These are phyloP conservation scores for Diddensiella caesifluorescens DNA, from an alignment of 805 yeast genomes.

Conservation along the genomic window DNA sequence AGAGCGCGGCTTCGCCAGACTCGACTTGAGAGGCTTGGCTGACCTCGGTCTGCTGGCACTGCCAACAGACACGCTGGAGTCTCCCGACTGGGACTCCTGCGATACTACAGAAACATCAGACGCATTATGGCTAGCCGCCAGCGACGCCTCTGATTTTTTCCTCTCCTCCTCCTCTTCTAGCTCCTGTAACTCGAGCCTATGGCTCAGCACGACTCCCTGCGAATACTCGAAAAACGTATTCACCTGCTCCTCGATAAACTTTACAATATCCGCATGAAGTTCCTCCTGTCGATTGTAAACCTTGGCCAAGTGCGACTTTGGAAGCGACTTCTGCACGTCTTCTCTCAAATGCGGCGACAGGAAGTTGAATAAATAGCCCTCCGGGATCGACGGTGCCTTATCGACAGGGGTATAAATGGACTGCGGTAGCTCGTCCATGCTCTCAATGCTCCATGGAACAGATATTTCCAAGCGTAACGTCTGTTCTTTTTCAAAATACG, in stretches of 20 bases:
- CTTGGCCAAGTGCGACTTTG: constrained; percentile 6
- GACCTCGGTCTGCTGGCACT: not conserved
- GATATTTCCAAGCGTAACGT: not conserved
- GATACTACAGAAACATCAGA: constrained; percentile 2
- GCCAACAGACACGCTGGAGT: not conserved
- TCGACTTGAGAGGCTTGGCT: constrained; percentile 16
- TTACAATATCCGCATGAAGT: constrained; percentile 16
- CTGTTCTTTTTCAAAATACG: too few relatives aligned
- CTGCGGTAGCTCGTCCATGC: constrained; percentile 18
- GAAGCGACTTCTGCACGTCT: constrained; percentile 9
- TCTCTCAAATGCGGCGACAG: constrained; percentile 15
- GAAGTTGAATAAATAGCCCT: constrained; percentile 15
- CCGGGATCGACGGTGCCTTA: constrained; percentile 16
- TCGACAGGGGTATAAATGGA: constrained; percentile 17
- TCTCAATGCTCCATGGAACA: not conserved
- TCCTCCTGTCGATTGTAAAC: constrained; percentile 13
- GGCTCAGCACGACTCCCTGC: constrained; percentile 9
- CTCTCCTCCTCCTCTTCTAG: not conserved
- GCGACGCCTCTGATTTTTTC: not conserved
- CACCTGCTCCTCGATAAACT: constrained; percentile 13
- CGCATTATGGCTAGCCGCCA: constrained; percentile 6
- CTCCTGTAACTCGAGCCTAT: constrained; percentile 3
- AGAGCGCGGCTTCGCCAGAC: constrained; percentile 11
- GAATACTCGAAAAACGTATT: constrained; percentile 13
- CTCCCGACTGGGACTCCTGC: not conserved